These are phyloP conservation scores for Adansonia madagascariensis DNA, from an alignment of 441 rosid species.

Conservation along the genomic window DNA sequence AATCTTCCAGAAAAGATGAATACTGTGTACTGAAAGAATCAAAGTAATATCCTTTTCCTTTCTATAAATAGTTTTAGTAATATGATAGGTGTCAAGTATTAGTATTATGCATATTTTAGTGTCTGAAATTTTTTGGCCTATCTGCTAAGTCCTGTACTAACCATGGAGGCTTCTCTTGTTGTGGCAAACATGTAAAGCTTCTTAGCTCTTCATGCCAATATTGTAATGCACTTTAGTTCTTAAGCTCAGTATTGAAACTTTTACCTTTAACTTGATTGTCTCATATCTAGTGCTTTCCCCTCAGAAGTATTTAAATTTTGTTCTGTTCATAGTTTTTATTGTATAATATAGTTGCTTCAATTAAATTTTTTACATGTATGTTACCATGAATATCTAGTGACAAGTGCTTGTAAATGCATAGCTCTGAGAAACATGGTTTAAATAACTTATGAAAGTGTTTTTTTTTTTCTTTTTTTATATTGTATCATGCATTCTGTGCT, in stretches of 20 bases:
- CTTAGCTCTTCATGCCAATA: not conserved
- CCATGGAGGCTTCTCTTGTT: not conserved
- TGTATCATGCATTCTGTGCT: not conserved
- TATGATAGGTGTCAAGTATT: conserved; percentile 1
- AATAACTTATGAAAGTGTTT: conserved; percentile 2
- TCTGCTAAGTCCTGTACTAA: not conserved
- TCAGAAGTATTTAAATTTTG: not conserved
- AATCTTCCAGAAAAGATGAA: conserved; percentile 27
- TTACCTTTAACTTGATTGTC: not conserved
- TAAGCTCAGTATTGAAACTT: not conserved
- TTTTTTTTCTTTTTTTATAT: not conserved
- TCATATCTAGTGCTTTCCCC: not conserved
- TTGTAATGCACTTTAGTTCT: not conserved
- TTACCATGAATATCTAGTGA: not conserved
- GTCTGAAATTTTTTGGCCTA: not conserved
- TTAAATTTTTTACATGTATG: not conserved
- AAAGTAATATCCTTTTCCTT: not conserved
- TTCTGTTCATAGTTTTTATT: not conserved
- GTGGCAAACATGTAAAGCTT: conserved; percentile 7
- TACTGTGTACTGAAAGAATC: conserved; percentile 16
- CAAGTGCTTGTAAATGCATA: conserved; percentile 6
- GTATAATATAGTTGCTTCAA: not conserved
- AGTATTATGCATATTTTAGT: not conserved
- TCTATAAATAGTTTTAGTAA: conserved; percentile 10
- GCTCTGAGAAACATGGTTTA: not conserved